Evolutionary conservation across 140 eudicot genomes (phyloP).

Genomic region (Ambrosia hybrid): DNA sequence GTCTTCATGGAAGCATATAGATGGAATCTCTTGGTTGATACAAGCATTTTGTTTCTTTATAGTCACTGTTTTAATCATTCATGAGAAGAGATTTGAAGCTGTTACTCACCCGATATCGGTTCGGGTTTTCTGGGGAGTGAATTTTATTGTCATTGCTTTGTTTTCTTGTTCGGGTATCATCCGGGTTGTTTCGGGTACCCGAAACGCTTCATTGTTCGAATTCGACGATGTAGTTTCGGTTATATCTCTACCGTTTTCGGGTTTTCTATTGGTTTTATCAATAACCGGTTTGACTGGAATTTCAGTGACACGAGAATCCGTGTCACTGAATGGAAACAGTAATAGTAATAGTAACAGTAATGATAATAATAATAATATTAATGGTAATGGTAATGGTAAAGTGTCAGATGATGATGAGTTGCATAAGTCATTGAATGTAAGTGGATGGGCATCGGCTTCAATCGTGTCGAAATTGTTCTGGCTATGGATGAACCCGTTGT

Average conservation of each 20-base stretch:
- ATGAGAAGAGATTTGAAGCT: conserved; percentile 65
- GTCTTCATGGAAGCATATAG: conserved; percentile 42
- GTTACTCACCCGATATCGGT: conserved; percentile 55
- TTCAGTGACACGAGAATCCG: background rate
- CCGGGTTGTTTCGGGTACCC: conserved; percentile 35
- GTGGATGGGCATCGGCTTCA: conserved; percentile 63
- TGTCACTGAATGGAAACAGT: conserved; percentile 5
- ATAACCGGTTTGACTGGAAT: conserved; percentile 63
- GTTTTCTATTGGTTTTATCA: conserved; percentile 46
- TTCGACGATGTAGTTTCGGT: conserved; percentile 49
- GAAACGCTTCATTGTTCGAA: conserved; percentile 11
- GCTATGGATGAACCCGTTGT: conserved; percentile 74
- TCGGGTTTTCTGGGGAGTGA: conserved; percentile 50
- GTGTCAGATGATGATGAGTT: conserved; percentile 26
- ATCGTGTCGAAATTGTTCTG: conserved; percentile 57
- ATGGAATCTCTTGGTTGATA: conserved; percentile 57
- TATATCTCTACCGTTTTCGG: conserved; percentile 39
- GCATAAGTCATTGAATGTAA: conserved; percentile 36
- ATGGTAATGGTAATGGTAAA: conserved; percentile 10
- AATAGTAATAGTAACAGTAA: conserved; percentile 9
- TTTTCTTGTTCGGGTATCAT: conserved; percentile 43
- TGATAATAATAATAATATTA: conserved; percentile 16
- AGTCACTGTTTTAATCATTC: conserved; percentile 43
- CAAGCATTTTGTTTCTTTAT: conserved; percentile 52
- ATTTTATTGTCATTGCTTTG: conserved; percentile 36